Base-by-base conservation (phyloP, 2,329 filamentous ascomycete genomes). In the Aspergillus amoenus region DNA sequence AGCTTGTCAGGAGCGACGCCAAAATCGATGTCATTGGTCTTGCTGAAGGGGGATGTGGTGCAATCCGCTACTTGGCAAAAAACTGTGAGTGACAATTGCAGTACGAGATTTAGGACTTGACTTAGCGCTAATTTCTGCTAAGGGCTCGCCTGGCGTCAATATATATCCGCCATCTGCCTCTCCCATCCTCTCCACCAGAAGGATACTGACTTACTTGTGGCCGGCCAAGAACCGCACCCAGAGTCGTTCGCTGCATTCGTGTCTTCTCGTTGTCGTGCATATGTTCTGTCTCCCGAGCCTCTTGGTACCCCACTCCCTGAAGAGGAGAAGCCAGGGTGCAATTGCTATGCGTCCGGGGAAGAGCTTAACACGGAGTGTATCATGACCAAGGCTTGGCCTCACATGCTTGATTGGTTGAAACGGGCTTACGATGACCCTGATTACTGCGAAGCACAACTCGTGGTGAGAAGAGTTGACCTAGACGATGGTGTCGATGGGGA, bases 21-120 rank as follows among this genome's bases (percentile, higher is more conserved):
- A 81, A 79, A 44, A 68, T 96, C 18, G 86, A 92, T 67, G 70
- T 96, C 32, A 79, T 96, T 47, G 90, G 84, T 1, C 76, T 94
- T 15, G 86, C 88, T 2, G 85, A 89, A 54, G 86, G 86, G 3
- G 86, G 85, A 0, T 80, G 86, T 32, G 75, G 79, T 2, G 77
- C 85, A 0, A 72, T 87, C 27, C 67, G 74, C 13, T 87, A 88
- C 60, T 76, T 94, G 9, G 80, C 86, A 37, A 63, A 79, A 3
- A 69, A 83, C 9, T 78, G 77, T 70, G 81, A 76, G 68, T 88
- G 4, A 30, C 27, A 27, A 9, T 30, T 4, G 1, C 27, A 30
- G 27, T 30, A 30, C 9, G 27, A 1, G 27, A 4, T 30, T 30
- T 9, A 30, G 9, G 7, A 8, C 7, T 8, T 27, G 7, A 27